phyloP scores from a whole-genome alignment of 2,329 filamentous ascomycete species.

The Dactylellina sp. region DNA sequence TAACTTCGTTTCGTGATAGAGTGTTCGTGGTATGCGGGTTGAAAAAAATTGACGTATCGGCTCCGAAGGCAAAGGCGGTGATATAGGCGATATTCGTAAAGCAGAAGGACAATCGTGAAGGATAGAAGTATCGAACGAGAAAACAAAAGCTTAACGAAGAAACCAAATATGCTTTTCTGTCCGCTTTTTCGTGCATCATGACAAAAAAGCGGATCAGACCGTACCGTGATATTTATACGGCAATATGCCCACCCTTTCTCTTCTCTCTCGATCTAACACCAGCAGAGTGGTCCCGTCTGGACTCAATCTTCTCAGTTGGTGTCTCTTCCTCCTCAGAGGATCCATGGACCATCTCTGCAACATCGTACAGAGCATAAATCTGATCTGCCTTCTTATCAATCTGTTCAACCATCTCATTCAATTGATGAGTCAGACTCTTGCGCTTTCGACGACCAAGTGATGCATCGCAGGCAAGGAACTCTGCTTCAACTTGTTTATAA shows the following conservation, averaged over 20 bases:
- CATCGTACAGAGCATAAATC: constrained; percentile 61
- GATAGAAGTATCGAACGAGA: background rate
- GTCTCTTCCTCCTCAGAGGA: constrained; percentile 13
- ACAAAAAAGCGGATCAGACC: constrained; percentile 16
- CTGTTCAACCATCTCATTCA: constrained; percentile 60
- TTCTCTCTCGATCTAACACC: constrained; percentile 10
- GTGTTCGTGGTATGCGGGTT: background rate
- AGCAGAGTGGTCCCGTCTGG: constrained; percentile 16
- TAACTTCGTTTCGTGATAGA: background rate
- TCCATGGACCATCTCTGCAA: constrained; percentile 57
- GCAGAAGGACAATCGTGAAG: background rate
- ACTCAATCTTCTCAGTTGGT: constrained; percentile 18
- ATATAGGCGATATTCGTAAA: background rate
- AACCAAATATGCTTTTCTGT: constrained; percentile 20
- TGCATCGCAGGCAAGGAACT: constrained; percentile 60
- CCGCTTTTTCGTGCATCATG: constrained; percentile 19
- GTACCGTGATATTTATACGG: constrained; percentile 10
- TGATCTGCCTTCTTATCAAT: constrained; percentile 61
- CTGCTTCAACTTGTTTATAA: constrained; percentile 59
- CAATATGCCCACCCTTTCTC: constrained; percentile 29
- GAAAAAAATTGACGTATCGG: background rate
- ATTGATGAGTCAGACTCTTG: constrained; percentile 59
- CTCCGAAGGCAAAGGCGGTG: background rate
- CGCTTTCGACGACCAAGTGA: constrained; percentile 59
- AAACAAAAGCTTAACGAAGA: constrained; percentile 11